Base-by-base conservation (phyloP, 352 stramenopile genomes). In the Globisporangium okanoganense region DNA sequence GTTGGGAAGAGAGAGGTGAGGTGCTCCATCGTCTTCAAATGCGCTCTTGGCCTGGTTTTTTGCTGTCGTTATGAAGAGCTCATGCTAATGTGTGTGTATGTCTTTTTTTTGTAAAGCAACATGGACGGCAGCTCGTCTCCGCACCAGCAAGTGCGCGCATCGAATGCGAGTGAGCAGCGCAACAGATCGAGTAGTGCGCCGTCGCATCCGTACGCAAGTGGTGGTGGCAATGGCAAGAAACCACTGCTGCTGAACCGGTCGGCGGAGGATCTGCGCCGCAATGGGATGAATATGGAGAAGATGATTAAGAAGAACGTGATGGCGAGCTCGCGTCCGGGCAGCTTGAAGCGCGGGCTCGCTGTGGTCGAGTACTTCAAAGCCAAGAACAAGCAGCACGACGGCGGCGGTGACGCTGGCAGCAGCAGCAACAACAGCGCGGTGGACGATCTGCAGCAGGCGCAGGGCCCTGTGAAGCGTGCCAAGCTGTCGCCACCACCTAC, bases 291-390 rank as follows among this genome's bases (percentile, higher is more conserved):
- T 61, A 91, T 91, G 80, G 83, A 93, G 69, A 90, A 90, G 52
- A 93, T 93, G 83, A 88, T 93, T 66, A 80, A 90, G 67, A 91
- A 90, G 59, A 93, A 93, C 64, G 80, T 91, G 31, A 54, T 82
- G 22, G 72, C 64, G 58, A 66, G 70, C 38, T 75, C 76, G 5
- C 75, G 80, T 12, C 73, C 67, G 18, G 72, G 73, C 20, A 72
- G 69, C 63, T 73, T 82, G 61, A 93, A 90, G 75, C 81, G 81
- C 53, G 79, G 78, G 2, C 74, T 84, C 55, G 79, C 84, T 44
- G 82, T 91, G 49, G 69, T 93, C 1, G 81, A 90, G 66, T 81
- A 83, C 50, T 79, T 93, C 60, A 88, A 89, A 67, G 75, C 81
- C 35, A 85, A 89, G 64, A 73, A 82, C 48, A 73, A 79, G 51